Conservation (phyloP, 1,139 yeast genomes). For the Scheffersomyces segobiensis region DNA sequence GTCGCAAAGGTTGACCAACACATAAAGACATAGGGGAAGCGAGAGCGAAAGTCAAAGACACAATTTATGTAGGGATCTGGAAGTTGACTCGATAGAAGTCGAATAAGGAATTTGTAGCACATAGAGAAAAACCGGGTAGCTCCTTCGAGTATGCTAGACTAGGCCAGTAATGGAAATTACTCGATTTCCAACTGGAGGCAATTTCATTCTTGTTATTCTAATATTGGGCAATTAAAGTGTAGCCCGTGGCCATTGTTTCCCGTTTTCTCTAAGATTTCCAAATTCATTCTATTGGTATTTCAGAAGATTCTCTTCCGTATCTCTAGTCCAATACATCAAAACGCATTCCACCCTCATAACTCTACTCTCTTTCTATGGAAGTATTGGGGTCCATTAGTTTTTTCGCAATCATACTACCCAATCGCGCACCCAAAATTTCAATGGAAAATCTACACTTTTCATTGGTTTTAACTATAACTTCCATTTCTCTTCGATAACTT, state of each 20-base stretch:
- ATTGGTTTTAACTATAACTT: conserved; percentile 4
- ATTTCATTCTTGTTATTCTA: too few species aligned
- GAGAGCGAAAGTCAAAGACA: neutral
- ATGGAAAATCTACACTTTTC: neutral
- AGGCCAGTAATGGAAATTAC: too few species aligned
- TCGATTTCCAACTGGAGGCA: too few species aligned
- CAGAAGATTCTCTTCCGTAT: neutral
- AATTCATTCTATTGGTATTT: neutral
- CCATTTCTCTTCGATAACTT: neutral
- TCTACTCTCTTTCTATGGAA: neutral
- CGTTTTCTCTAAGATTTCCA: neutral
- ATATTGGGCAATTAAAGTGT: neutral
- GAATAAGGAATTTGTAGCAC: too few species aligned
- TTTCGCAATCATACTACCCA: neutral
- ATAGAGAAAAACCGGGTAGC: too few species aligned
- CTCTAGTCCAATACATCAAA: neutral
- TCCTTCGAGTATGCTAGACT: too few species aligned
- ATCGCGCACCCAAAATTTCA: neutral
- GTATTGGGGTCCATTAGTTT: neutral
- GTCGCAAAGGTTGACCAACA: neutral
- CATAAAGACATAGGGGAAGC: neutral
- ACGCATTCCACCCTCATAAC: neutral
- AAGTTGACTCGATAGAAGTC: too few species aligned
- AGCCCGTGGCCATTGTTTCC: neutral
- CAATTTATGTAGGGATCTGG: too few species aligned